Evolutionary conservation across 352 stramenopile genomes (phyloP).

Genomic region (Phytophthora pisi): DNA sequence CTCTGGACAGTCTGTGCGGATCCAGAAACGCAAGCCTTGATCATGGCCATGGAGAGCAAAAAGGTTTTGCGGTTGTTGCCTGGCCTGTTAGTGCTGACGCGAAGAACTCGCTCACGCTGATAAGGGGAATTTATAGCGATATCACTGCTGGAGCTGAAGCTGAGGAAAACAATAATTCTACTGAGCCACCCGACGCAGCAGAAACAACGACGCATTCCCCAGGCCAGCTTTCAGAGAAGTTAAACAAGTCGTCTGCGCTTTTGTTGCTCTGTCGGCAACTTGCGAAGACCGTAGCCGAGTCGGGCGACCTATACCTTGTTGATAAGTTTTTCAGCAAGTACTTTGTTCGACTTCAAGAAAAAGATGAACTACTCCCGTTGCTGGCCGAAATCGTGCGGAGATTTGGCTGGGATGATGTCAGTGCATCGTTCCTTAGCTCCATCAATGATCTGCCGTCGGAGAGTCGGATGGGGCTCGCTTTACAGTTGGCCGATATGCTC

Average conservation of each 20-base stretch:
- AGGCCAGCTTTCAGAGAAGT: background rate
- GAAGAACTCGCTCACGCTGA: background rate
- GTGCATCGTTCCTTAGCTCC: background rate
- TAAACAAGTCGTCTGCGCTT: background rate
- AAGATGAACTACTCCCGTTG: constrained; percentile 4
- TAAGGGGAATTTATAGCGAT: background rate
- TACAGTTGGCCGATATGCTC: constrained; percentile 6
- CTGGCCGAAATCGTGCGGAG: constrained; percentile 7
- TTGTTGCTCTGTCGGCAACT: background rate
- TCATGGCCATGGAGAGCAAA: background rate
- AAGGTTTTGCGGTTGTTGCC: constrained; percentile 5
- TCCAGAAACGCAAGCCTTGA: background rate
- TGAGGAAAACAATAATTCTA: no score
- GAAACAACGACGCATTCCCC: no score
- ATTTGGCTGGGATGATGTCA: constrained; percentile 8
- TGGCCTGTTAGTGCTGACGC: background rate
- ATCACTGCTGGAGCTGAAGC: no score
- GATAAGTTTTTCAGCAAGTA: constrained; percentile 4
- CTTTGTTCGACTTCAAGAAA: constrained; percentile 8
- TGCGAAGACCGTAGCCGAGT: background rate
- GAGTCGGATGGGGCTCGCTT: background rate
- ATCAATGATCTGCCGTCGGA: background rate
- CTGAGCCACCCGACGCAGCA: no score
- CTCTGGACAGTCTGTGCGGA: background rate
- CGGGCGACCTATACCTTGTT: background rate